Conservation (phyloP, 1,284 basidiomycete species). For the Malassezia pachydermatis region DNA sequence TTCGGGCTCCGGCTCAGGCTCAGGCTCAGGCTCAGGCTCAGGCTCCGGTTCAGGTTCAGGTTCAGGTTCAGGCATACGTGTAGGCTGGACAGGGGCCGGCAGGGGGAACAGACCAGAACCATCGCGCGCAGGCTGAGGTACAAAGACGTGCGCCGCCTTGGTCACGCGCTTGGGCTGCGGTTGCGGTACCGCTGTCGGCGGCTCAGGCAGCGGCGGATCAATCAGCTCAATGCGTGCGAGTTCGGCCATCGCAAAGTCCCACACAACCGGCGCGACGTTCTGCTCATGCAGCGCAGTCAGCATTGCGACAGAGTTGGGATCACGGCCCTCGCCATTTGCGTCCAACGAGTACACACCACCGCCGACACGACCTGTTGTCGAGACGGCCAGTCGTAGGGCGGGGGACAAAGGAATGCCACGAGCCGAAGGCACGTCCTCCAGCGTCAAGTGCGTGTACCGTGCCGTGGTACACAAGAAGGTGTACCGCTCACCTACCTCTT, state of each 20-base stretch:
- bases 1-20: neutral
- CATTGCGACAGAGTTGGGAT: neutral
- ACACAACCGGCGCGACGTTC: neutral
- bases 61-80: neutral
- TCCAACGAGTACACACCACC: slow-evolving; percentile 9
- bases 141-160: neutral
- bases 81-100: slow-evolving; percentile 1
- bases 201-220: neutral
- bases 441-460: slow-evolving; percentile 1
- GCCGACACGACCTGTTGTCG: slow-evolving; percentile 1
- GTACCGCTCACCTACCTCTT: slow-evolving; percentile 8
- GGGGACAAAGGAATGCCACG: slow-evolving; percentile 4
- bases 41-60: slow-evolving; percentile 1
- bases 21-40: neutral
- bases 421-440: neutral
- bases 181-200: neutral
- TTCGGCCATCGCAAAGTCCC: neutral
- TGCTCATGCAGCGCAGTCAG: slow-evolving; percentile 3
- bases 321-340: neutral
- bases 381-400: neutral
- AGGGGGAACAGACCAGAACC: neutral
- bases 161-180: neutral
- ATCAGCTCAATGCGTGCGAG: neutral
- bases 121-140: neutral
- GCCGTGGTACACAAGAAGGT: slow-evolving; percentile 1